phyloP scores from a whole-genome alignment of 2,329 filamentous ascomycete genomes.

The Alternaria triticina region DNA sequence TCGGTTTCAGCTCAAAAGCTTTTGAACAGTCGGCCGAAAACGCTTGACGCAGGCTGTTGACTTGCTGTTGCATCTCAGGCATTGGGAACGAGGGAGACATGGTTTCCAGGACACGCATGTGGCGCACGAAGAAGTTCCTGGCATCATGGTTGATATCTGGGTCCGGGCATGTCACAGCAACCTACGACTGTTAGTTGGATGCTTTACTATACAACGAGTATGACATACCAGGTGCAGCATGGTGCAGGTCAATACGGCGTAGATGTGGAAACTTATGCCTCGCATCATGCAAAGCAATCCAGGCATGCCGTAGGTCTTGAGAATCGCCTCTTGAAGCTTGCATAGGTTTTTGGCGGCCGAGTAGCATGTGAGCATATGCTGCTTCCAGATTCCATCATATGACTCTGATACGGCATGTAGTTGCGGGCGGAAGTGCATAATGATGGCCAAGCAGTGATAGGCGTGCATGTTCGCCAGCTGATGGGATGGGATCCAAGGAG shows the following conservation, averaged over 20 bases:
- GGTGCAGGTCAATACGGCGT: conserved; percentile 86
- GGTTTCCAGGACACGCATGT: conserved; percentile 91
- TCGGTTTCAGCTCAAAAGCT: conserved; percentile 86
- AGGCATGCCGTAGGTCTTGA: conserved; percentile 76
- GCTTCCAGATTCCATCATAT: conserved; percentile 81
- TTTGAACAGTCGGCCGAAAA: conserved; percentile 87
- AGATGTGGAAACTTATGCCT: conserved; percentile 95
- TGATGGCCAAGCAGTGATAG: conserved; percentile 84
- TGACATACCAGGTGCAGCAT: conserved; percentile 88
- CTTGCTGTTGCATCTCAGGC: conserved; percentile 87
- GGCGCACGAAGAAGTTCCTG: conserved; percentile 85
- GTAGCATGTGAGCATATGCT: conserved; percentile 86
- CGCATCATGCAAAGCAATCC: conserved; percentile 91
- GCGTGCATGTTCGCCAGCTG: conserved; percentile 89
- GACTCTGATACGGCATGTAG: conserved; percentile 76
- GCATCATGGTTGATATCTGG: conserved; percentile 85
- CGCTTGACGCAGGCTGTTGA: conserved; percentile 85
- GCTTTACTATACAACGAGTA: not conserved
- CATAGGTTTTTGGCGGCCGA: conserved; percentile 84
- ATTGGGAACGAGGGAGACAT: conserved; percentile 85
- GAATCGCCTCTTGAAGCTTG: conserved; percentile 81
- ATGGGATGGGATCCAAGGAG: conserved; percentile 84
- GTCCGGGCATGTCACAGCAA: conserved; percentile 91
- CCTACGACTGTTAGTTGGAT: conserved; percentile 58
- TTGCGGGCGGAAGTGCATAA: conserved; percentile 88